Conservation (phyloP, 2,329 filamentous ascomycete genomes). For the Incumbomyces delicatus region DNA sequence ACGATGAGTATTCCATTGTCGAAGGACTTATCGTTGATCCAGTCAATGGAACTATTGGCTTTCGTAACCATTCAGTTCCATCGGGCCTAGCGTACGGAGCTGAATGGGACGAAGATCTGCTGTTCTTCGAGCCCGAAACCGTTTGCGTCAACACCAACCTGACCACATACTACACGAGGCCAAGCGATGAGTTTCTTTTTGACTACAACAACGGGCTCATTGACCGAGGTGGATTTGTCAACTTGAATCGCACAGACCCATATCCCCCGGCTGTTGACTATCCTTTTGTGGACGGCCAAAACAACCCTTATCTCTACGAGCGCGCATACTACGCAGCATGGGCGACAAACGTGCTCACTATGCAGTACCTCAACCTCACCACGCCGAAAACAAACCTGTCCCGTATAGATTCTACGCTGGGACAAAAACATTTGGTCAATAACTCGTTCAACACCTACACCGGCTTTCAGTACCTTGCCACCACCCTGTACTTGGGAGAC, state of each 20-base stretch:
- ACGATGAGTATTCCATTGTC: slow-evolving; percentile 26
- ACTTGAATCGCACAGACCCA: slow-evolving; percentile 29
- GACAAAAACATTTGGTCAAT: not conserved
- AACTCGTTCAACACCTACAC: not conserved
- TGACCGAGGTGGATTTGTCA: slow-evolving; percentile 35
- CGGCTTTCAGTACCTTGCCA: not conserved
- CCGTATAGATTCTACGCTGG: not conserved
- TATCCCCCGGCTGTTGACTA: slow-evolving; percentile 15
- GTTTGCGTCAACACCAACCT: slow-evolving; percentile 4
- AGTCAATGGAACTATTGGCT: slow-evolving; percentile 33
- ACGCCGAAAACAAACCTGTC: slow-evolving; percentile 13
- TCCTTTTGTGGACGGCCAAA: slow-evolving; percentile 24
- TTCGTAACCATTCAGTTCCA: slow-evolving; percentile 38
- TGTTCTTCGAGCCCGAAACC: slow-evolving; percentile 3
- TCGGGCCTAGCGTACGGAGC: slow-evolving; percentile 31
- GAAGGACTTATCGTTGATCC: slow-evolving; percentile 31
- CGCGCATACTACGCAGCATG: slow-evolving; percentile 39
- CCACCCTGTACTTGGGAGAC: not conserved
- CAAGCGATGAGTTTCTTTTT: not conserved
- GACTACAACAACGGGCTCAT: slow-evolving; percentile 25
- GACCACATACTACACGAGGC: not conserved
- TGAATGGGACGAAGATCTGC: slow-evolving; percentile 4
- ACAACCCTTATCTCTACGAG: slow-evolving; percentile 28
- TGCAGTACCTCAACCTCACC: slow-evolving; percentile 28
- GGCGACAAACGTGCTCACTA: slow-evolving; percentile 29